Base-by-base conservation (phyloP, 202 grass and related monocot genomes). In the Panicum hallii region DNA sequence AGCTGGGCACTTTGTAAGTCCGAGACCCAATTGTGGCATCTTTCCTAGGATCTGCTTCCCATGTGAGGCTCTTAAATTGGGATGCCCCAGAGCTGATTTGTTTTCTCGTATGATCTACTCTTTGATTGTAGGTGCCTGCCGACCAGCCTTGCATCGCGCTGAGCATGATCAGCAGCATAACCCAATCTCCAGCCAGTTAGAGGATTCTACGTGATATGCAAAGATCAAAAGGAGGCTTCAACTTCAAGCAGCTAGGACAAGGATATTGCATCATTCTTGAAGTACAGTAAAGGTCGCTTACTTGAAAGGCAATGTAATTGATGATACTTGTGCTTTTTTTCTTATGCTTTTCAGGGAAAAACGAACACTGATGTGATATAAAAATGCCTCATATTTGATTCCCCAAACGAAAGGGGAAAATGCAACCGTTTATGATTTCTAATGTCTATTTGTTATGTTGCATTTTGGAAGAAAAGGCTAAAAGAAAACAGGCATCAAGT, bases 1-100 rank as follows among this genome's bases (percentile, higher is more conserved):
- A 79, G 93, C 93, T 23, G 93, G 93, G 5, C 93, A 95, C 44
- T 93, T 93, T 85, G 93, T 95, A 85, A 93, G 93, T 47, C 16
- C 41, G 28, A 9, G 30, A 20, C 41, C 41, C 56, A 32, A 45
- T 61, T 16, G 38, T 50, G 19, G 63, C 64, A 67, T 80, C 63
- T 70, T 50, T 17, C 50, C 50, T 70, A 58, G 79, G 66, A 70
- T 81, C 79, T 81, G 66, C n/a, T 44, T 70, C 79, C 66, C 66
- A 82, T 82, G 79, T 82, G 79, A 46, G 42, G 54, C 26, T 61
- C 53, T 82, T 82, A 60, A 71, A 82, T 82, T 58, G 67, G 66
- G 67, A 60, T 57, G n/a, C 50, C 48, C 63, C 58, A 1, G 12
- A 53, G n/a, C 57, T 85, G 45, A 46, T 4, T 45, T 72, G 30